These are phyloP conservation scores for Venturiaceae sp. DNA, from an alignment of 2,329 filamentous ascomycete species.

Conservation along the genomic window DNA sequence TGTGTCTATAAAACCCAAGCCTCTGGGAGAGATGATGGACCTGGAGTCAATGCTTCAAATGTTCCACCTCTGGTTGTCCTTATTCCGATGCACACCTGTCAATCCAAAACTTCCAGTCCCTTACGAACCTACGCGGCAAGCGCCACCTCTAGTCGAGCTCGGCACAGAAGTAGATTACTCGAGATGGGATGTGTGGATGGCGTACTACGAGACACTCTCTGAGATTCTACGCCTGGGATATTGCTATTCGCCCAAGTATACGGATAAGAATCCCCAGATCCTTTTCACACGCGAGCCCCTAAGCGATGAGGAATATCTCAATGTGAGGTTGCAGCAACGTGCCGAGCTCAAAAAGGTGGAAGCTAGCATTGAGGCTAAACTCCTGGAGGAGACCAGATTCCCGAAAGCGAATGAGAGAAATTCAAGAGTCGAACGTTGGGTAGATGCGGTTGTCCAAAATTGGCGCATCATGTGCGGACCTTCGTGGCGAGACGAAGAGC, in stretches of 20 bases:
- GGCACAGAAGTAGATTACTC: slow-evolving; percentile 51
- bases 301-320: slow-evolving; percentile 16
- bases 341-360: slow-evolving; percentile 74
- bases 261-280: slow-evolving; percentile 10
- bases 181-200: slow-evolving; percentile 66
- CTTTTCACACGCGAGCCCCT: slow-evolving; percentile 15
- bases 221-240: slow-evolving; percentile 60
- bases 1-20: slow-evolving; percentile 51
- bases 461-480: slow-evolving; percentile 76
- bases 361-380: slow-evolving; percentile 64
- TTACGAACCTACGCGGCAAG: slow-evolving; percentile 18
- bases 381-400: slow-evolving; percentile 73
- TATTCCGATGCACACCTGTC: slow-evolving; percentile 31
- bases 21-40: slow-evolving; percentile 18
- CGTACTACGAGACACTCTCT: slow-evolving; percentile 75
- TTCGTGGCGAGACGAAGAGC: slow-evolving; percentile 69
- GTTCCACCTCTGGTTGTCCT: slow-evolving; percentile 57
- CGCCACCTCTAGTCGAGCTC: slow-evolving; percentile 35
- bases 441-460: slow-evolving; percentile 69
- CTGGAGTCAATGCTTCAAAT: slow-evolving; percentile 26
- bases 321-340: slow-evolving; percentile 41
- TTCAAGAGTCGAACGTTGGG: slow-evolving; percentile 71
- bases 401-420: slow-evolving; percentile 75
- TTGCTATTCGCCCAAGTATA: slow-evolving; percentile 43
- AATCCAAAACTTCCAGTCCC: neutral